A percentile compares a stretch with the other conserved stretches of the same genome.
These are phyloP conservation scores for Ogataea salicorniae DNA, from an alignment of 805 yeast genomes.

Conservation along the genomic window DNA sequence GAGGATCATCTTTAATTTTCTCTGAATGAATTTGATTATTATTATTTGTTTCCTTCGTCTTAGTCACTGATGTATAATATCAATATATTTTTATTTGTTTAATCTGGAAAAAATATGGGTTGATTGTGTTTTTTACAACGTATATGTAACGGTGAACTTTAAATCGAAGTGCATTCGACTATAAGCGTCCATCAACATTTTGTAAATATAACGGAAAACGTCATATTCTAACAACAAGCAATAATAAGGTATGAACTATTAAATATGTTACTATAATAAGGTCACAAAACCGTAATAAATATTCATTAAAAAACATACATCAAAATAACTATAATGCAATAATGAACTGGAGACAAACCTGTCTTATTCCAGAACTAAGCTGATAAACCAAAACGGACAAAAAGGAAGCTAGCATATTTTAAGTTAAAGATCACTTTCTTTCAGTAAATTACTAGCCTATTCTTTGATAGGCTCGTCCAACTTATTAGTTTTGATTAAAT, in stretches of 20 bases:
- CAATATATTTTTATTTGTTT: background rate
- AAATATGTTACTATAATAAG: too few species aligned
- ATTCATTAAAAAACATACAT: background rate
- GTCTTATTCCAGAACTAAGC: background rate
- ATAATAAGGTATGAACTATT: too few species aligned
- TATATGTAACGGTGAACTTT: background rate
- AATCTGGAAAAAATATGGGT: background rate
- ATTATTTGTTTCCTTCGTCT: background rate
- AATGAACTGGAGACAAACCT: too few species aligned
- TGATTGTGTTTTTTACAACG: background rate
- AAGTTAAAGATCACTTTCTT: background rate
- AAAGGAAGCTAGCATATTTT: background rate
- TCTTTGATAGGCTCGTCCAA: slow-evolving; percentile 32
- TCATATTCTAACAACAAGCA: too few species aligned
- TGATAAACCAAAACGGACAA: background rate
- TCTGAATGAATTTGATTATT: background rate
- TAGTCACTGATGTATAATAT: slow-evolving; percentile 2
- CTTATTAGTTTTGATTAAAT: slow-evolving; percentile 61
- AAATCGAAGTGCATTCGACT: background rate
- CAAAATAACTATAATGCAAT: too few species aligned
- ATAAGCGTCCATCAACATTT: too few species aligned
- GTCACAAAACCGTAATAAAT: background rate
- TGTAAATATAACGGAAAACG: too few species aligned
- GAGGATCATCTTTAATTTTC: background rate
- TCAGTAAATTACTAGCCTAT: background rate